phyloP scores from a whole-genome alignment of 352 stramenopile species.

The Globisporangium acanthophoron region DNA sequence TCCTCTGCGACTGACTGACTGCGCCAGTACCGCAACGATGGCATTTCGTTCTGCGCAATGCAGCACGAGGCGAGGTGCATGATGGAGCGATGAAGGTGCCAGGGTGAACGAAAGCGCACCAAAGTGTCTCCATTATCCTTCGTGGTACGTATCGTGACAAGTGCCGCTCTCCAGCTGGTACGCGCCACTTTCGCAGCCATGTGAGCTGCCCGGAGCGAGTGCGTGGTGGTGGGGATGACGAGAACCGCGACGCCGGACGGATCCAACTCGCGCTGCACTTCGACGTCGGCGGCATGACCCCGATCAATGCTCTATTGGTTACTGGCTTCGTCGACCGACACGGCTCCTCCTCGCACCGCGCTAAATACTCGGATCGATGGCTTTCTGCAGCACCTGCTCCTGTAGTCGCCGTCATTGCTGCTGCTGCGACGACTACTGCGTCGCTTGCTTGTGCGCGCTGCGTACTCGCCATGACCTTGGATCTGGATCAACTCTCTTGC shows the following conservation, averaged over 20 bases:
- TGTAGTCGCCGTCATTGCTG: not conserved
- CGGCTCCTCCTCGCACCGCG: conserved; percentile 6
- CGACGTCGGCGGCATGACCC: not conserved
- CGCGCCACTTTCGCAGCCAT: too few relatives aligned
- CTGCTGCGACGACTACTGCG: not conserved
- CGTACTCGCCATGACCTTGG: not conserved
- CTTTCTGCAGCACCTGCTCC: not conserved
- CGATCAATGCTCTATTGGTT: conserved; percentile 6
- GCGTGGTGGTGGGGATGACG: not conserved
- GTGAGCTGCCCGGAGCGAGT: too few relatives aligned
- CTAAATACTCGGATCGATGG: conserved; percentile 14
- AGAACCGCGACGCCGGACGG: not conserved
- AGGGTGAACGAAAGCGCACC: too few relatives aligned
- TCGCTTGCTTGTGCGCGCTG: not conserved
- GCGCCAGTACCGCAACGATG: too few relatives aligned
- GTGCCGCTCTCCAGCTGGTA: too few relatives aligned
- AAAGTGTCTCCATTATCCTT: too few relatives aligned
- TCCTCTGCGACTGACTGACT: not conserved
- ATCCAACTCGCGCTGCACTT: not conserved
- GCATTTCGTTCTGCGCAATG: not conserved
- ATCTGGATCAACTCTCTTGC: conserved; percentile 1
- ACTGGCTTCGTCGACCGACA: conserved; percentile 6
- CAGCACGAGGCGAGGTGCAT: not conserved
- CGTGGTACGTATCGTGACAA: too few relatives aligned
- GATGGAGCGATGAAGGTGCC: not conserved